A percentile compares a stretch with the other conserved stretches of the same genome.
Conservation (phyloP, 1,284 basidiomycete genomes). For the Leucoagaricus sp. region DNA sequence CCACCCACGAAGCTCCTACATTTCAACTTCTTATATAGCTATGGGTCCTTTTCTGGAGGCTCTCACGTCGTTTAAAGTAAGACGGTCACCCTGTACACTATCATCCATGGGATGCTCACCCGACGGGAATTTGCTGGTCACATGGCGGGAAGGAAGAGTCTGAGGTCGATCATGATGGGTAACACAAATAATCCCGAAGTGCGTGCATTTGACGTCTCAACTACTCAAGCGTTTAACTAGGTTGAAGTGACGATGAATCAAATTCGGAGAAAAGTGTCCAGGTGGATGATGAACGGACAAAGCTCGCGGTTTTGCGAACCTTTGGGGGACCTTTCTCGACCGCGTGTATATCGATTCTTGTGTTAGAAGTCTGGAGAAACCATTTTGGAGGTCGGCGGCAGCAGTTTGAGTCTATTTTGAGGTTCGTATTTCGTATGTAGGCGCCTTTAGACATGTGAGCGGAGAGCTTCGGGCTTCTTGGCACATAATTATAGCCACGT, state of each 20-base stretch:
- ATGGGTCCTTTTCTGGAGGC: no score
- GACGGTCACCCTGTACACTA: not conserved
- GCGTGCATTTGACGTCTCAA: not conserved
- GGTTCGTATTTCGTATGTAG: not conserved
- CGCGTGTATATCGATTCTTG: not conserved
- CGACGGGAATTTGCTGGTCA: not conserved
- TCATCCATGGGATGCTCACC: not conserved
- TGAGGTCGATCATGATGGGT: not conserved
- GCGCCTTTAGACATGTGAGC: not conserved
- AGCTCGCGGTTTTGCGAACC: slow-evolving; percentile 8
- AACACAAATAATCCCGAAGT: slow-evolving; percentile 1
- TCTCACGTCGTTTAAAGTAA: not conserved
- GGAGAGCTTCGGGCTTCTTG: no score
- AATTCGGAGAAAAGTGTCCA: slow-evolving; percentile 5
- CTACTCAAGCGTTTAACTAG: no score
- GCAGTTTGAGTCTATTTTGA: not conserved
- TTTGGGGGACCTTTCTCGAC: not conserved
- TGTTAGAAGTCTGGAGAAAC: not conserved
- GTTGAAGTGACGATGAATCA: not conserved
- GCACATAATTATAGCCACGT: no score
- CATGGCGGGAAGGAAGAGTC: not conserved
- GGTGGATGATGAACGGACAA: slow-evolving; percentile 2
- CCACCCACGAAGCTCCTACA: no score
- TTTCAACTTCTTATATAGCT: no score
- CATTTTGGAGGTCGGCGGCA: not conserved